These are phyloP conservation scores for Coprinopsis strossmayeri DNA, from an alignment of 768 basidiomycete genomes.

Conservation along the genomic window DNA sequence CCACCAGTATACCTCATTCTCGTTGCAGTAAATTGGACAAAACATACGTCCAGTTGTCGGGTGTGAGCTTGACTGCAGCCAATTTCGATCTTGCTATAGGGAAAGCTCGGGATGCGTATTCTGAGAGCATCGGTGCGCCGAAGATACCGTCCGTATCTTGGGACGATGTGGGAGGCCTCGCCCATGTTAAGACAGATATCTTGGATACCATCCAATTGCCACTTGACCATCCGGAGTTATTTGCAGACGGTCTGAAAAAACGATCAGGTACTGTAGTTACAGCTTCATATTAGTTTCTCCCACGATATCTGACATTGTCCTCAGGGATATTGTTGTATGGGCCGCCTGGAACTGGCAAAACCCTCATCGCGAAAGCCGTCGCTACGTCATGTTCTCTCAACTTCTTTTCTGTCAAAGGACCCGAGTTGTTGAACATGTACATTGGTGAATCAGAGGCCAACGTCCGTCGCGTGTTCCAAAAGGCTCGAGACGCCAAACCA, in stretches of 20 bases:
- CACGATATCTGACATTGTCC: too few species aligned
- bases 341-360: constrained; percentile 95
- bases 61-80: constrained; percentile 38
- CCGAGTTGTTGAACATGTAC: constrained; percentile 96
- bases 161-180: constrained; percentile 96
- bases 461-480: constrained; percentile 87
- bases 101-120: constrained; percentile 70
- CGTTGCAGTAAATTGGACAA: constrained; percentile 17
- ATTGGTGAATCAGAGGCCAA: constrained; percentile 98
- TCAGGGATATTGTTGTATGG: constrained; percentile 93
- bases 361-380: constrained; percentile 91
- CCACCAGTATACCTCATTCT: constrained; percentile 5
- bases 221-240: constrained; percentile 83
- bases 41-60: constrained; percentile 26
- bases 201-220: constrained; percentile 94
- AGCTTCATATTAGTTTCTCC: constrained; percentile 1
- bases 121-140: constrained; percentile 93
- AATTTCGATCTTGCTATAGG: constrained; percentile 74
- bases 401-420: constrained; percentile 96
- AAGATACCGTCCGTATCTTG: constrained; percentile 93
- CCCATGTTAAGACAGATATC: constrained; percentile 84
- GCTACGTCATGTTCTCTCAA: constrained; percentile 93
- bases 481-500: constrained; percentile 84
- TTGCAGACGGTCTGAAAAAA: constrained; percentile 89
- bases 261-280: constrained; percentile 62